phyloP scores from a whole-genome alignment of 2,329 filamentous ascomycete genomes.

The Incumbomyces lentus region DNA sequence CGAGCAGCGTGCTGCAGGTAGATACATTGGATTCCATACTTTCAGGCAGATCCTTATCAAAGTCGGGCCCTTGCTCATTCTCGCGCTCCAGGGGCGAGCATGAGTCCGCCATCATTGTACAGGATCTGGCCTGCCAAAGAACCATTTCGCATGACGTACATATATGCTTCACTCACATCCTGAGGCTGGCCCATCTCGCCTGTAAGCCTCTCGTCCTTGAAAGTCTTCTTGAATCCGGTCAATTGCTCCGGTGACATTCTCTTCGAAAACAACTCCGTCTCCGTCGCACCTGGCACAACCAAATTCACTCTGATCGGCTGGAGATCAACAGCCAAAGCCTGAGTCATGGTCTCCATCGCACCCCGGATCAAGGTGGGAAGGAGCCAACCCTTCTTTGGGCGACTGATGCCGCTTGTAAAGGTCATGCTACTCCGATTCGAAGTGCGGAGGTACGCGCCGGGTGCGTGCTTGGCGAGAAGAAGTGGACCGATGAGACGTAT shows the following conservation, averaged over 20 bases:
- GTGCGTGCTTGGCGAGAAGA: slow-evolving; percentile 32
- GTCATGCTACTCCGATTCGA: slow-evolving; percentile 28
- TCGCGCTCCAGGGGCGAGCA: slow-evolving; percentile 15
- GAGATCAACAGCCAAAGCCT: slow-evolving; percentile 33
- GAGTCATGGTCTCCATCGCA: slow-evolving; percentile 25
- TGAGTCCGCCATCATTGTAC: slow-evolving; percentile 28
- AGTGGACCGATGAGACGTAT: slow-evolving; percentile 11
- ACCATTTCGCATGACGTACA: slow-evolving; percentile 35
- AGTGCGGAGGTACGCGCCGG: slow-evolving; percentile 25
- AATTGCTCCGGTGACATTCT: slow-evolving; percentile 13
- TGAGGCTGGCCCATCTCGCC: slow-evolving; percentile 23
- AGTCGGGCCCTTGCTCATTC: too few species aligned
- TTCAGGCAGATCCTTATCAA: too few species aligned
- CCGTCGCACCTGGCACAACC: slow-evolving; percentile 32
- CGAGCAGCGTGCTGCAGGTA: too few species aligned
- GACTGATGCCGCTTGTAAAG: slow-evolving; percentile 30
- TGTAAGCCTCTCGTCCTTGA: slow-evolving; percentile 23
- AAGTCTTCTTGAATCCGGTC: slow-evolving; percentile 24
- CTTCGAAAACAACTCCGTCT: slow-evolving; percentile 31
- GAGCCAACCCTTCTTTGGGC: slow-evolving; percentile 27
- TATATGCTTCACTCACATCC: slow-evolving; percentile 36
- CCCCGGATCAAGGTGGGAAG: slow-evolving; percentile 22
- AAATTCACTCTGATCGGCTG: slow-evolving; percentile 34
- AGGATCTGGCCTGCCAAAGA: slow-evolving; percentile 29
- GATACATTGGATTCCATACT: too few species aligned